Base-by-base conservation (phyloP, 805 yeast genomes). In the Wickerhamiella spandovensis region DNA sequence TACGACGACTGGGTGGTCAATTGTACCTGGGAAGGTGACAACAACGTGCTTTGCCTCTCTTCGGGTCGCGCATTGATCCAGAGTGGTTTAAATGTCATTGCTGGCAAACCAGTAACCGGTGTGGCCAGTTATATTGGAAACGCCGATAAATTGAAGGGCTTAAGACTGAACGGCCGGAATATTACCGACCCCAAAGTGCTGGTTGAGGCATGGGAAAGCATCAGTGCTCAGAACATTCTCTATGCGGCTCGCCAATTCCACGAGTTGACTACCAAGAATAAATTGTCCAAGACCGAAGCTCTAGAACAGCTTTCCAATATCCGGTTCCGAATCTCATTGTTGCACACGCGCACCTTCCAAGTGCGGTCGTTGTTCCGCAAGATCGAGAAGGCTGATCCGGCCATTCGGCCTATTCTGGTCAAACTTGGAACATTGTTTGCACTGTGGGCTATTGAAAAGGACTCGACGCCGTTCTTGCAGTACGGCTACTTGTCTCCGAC, bases 21-120 rank as follows among this genome's bases (percentile, higher is more conserved):
- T 70, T 88, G 95, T 68, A 89, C 97, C 18, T 89, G 97, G 97
- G 97, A 89, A 71, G 97, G 97, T 67, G 97, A 89, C 67, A 89
- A 89, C 71, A 88, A 81, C 61, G 82, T 89, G 43, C 73, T 89
- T 56, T 84, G 88, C 1, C 78, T 86, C 67, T 81, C 87, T 48
- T 78, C 87, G 53, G 97, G 95, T 51, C 81, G 90, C 65, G 78
- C 92, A 23, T 71, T 82, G 39, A 70, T 81, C 55, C 82, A 77
- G 64, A 67, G 70, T 51, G 72, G 73, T 23, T 61, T 69, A 48
- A 59, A 61, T 6, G 55, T 68, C 35, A 66, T 69, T 48, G 64
- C 68, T 49, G 76, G 75, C 51, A 70, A 72, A 59, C 59, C 57
- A 39, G 72, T 73, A n/a, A 72, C 70, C 13, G 74, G 73, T 13